A percentile compares a stretch with the other conserved stretches of the same genome.
These are phyloP conservation scores for Urtica urens DNA, from an alignment of 306 rosid species.

Conservation along the genomic window DNA sequence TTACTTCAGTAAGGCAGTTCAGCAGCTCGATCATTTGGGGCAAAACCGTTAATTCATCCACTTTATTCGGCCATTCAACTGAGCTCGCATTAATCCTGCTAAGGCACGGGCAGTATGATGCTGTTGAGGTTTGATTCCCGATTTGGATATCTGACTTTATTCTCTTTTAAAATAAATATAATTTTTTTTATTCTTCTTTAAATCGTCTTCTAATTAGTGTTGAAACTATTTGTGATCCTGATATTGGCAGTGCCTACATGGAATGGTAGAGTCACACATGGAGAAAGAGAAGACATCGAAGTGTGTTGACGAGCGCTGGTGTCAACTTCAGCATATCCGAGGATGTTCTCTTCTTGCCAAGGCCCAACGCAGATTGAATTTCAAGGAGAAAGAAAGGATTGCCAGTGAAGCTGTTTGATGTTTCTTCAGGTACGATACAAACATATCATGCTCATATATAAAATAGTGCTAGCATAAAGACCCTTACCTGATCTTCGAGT, in stretches of 20 bases:
- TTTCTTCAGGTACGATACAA: conserved; percentile 99
- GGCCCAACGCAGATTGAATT: conserved; percentile 58
- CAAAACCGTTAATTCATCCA: conserved; percentile 43
- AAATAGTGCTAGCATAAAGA: no score
- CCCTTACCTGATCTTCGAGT: no score
- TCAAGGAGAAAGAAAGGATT: conserved; percentile 58
- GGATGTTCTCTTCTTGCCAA: conserved; percentile 89
- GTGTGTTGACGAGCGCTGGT: conserved; percentile 79
- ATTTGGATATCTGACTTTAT: conserved; percentile 1
- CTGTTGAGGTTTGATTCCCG: conserved; percentile 52
- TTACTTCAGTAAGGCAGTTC: conserved; percentile 40
- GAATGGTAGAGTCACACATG: conserved; percentile 55
- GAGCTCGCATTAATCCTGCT: conserved; percentile 74
- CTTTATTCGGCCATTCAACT: conserved; percentile 59
- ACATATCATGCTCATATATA: no score
- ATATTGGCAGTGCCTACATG: conserved; percentile 52
- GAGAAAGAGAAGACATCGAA: conserved; percentile 76
- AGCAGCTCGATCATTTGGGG: conserved; percentile 81
- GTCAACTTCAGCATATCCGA: conserved; percentile 75
- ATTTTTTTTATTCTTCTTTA: background rate
- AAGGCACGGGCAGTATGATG: conserved; percentile 72
- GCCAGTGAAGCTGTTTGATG: conserved; percentile 68
- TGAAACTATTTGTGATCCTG: no score
- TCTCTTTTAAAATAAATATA: background rate
- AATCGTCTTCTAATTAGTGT: conserved; percentile 4